Conservation (phyloP, 495 filamentous ascomycete species). For the Sabuloglossum arenarium region DNA sequence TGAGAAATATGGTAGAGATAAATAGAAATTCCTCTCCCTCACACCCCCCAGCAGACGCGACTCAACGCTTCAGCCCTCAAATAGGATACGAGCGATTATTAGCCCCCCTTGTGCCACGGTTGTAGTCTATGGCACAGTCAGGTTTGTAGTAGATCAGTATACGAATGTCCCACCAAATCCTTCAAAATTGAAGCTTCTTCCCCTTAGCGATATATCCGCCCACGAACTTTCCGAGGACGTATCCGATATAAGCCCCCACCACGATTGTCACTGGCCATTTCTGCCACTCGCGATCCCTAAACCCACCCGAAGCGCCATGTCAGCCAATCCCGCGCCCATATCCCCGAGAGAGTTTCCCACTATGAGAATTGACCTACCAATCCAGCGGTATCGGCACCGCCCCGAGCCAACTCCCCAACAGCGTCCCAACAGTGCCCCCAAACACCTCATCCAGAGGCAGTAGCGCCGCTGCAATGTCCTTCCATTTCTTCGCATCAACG, state of each 20-base stretch:
- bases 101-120: too few species aligned
- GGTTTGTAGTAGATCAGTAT: too few species aligned
- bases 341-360: too few species aligned
- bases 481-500: constrained; percentile 53
- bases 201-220: constrained; percentile 40
- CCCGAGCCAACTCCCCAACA: constrained; percentile 53
- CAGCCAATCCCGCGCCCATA: not conserved
- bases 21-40: too few species aligned
- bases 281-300: constrained; percentile 83
- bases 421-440: constrained; percentile 41
- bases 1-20: too few species aligned
- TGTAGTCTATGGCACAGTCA: too few species aligned
- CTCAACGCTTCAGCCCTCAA: too few species aligned
- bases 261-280: constrained; percentile 88
- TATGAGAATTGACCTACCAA: constrained; percentile 51
- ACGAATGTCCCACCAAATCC: too few species aligned
- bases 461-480: constrained; percentile 35
- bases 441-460: constrained; percentile 43
- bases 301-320: not conserved
- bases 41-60: too few species aligned
- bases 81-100: too few species aligned
- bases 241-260: constrained; percentile 48
- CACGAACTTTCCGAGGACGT: constrained; percentile 34
- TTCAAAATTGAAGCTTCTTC: constrained; percentile 34
- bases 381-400: constrained; percentile 88